Conservation (phyloP, 345 rosid genomes). For the Hirschfeldia incana region DNA sequence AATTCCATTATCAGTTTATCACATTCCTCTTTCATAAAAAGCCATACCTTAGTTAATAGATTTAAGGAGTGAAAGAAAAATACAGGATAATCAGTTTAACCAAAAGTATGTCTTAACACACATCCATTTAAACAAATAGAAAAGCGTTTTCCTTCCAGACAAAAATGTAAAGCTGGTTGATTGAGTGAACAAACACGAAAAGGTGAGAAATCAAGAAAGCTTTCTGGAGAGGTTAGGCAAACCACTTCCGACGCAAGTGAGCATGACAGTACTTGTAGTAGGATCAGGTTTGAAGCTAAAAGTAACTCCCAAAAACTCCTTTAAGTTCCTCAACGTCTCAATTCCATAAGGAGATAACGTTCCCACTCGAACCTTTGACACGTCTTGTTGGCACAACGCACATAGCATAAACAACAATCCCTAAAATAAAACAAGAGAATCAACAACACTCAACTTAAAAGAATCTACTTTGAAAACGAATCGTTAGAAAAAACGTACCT, state of each 20-base stretch:
- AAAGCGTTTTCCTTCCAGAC: not conserved
- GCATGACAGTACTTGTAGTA: constrained; percentile 64
- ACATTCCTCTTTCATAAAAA: not conserved
- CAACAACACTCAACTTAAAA: not conserved
- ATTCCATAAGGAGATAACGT: constrained; percentile 75
- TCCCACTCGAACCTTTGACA: constrained; percentile 86
- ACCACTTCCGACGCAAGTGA: constrained; percentile 81
- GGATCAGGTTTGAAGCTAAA: constrained; percentile 75
- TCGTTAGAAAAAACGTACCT: constrained; percentile 46
- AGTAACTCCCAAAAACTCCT: constrained; percentile 68
- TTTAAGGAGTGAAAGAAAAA: not conserved
- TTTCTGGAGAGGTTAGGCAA: constrained; percentile 73
- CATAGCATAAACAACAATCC: constrained; percentile 80
- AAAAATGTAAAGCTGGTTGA: constrained; percentile 12
- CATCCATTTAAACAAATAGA: not conserved
- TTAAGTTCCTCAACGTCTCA: constrained; percentile 70
- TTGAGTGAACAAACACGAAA: constrained; percentile 18
- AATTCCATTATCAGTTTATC: not conserved
- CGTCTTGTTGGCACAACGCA: constrained; percentile 70
- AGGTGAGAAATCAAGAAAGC: constrained; percentile 46
- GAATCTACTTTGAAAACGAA: not conserved
- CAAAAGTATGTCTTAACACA: not conserved
- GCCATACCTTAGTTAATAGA: not conserved
- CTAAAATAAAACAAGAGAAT: constrained; percentile 27
- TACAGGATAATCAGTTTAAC: not conserved